These are phyloP conservation scores for Nicotiana noctiflora DNA, from an alignment of 257 asterid species.

Conservation along the genomic window DNA sequence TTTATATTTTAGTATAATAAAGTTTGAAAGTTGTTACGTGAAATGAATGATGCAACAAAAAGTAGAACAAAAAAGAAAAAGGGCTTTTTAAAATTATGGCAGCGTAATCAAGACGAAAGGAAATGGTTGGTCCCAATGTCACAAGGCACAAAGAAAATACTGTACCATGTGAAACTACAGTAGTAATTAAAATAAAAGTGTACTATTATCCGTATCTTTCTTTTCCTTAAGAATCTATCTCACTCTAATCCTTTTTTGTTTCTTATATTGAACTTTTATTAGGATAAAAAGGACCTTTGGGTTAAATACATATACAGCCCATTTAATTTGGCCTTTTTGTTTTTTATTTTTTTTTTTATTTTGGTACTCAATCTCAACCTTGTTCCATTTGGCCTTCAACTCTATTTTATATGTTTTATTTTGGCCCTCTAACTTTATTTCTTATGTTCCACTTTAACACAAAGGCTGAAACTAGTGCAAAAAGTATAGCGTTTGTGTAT, in stretches of 20 bases:
- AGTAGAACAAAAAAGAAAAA: slow-evolving; percentile 15
- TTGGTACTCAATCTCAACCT: too few relatives aligned
- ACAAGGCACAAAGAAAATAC: slow-evolving; percentile 9
- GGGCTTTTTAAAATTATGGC: slow-evolving; percentile 21
- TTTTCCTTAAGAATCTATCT: slow-evolving; percentile 25
- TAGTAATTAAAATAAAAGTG: slow-evolving; percentile 10
- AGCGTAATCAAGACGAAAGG: slow-evolving; percentile 11
- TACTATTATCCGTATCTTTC: neutral
- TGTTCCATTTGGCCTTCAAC: too few relatives aligned
- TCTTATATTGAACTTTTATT: slow-evolving; percentile 4
- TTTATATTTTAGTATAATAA: too few relatives aligned
- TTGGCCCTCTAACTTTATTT: too few relatives aligned
- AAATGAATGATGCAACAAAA: neutral
- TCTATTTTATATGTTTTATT: too few relatives aligned
- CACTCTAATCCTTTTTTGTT: slow-evolving; percentile 7
- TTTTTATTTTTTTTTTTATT: too few relatives aligned
- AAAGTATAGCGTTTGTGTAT: too few relatives aligned
- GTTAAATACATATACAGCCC: too few relatives aligned
- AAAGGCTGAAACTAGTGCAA: too few relatives aligned
- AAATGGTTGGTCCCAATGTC: slow-evolving; percentile 23
- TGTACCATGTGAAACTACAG: slow-evolving; percentile 33
- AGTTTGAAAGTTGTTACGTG: too few relatives aligned
- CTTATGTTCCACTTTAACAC: too few relatives aligned
- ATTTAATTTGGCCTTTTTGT: too few relatives aligned
- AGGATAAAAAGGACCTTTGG: neutral